Conservation (phyloP, 352 stramenopile species). For the Phytophthora cactorum region DNA sequence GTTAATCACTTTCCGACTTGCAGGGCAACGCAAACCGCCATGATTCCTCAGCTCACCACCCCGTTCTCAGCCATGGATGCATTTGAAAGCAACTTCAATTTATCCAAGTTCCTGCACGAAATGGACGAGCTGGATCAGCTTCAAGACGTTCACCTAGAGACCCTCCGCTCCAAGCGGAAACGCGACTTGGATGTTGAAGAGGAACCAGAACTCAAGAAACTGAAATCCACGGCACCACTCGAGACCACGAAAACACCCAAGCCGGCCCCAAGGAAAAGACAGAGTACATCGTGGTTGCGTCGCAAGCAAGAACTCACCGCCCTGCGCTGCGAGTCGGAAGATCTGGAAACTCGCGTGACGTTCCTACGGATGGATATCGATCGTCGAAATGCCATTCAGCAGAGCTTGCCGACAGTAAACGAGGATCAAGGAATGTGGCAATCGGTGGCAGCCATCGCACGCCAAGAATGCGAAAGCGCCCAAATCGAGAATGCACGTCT, state of each 20-base stretch:
- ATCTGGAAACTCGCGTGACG: slow-evolving; percentile 10
- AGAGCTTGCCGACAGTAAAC: background rate
- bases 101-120: slow-evolving; percentile 28
- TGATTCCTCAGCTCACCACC: slow-evolving; percentile 6
- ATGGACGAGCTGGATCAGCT: slow-evolving; percentile 30
- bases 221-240: background rate
- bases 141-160: slow-evolving; percentile 2
- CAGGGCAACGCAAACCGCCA: slow-evolving; percentile 9
- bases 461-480: slow-evolving; percentile 12
- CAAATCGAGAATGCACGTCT: slow-evolving; percentile 20
- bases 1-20: slow-evolving; percentile 33
- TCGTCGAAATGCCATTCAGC: background rate
- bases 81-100: slow-evolving; percentile 19
- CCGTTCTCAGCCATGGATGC: background rate
- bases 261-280: background rate
- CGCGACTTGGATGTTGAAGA: background rate
- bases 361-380: slow-evolving; percentile 15
- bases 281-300: slow-evolving; percentile 36
- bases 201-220: slow-evolving; percentile 9
- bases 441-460: slow-evolving; percentile 19
- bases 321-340: slow-evolving; percentile 17
- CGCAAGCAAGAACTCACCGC: slow-evolving; percentile 31
- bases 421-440: slow-evolving; percentile 19
- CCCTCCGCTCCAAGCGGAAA: background rate
- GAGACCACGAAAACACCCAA: background rate